These are phyloP conservation scores for Plenodomus lindquistii DNA, from an alignment of 2,329 filamentous ascomycete species.

Conservation along the genomic window DNA sequence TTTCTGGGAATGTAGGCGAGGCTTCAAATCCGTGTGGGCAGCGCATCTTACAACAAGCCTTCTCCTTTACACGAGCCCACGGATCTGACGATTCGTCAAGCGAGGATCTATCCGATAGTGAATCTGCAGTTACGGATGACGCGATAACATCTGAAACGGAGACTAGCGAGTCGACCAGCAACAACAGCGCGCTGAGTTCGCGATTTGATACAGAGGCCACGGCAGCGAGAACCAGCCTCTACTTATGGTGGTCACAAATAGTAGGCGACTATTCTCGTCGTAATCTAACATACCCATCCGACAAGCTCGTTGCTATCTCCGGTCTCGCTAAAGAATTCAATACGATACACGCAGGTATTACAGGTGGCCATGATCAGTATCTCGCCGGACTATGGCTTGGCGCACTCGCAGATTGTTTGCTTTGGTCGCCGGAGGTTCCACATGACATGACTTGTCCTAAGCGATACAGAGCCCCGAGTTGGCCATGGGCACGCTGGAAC, in stretches of 20 bases:
- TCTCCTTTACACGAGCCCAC: background rate
- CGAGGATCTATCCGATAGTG: background rate
- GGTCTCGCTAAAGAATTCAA: slow-evolving; percentile 6
- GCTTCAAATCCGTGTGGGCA: slow-evolving; percentile 1
- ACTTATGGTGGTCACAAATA: slow-evolving; percentile 3
- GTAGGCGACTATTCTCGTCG: slow-evolving; percentile 6
- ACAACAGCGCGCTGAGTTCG: background rate
- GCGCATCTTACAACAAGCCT: background rate
- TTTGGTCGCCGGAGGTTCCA: slow-evolving; percentile 2
- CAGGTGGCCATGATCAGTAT: background rate
- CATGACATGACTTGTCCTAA: background rate
- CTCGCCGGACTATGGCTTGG: slow-evolving; percentile 1
- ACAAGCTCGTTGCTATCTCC: slow-evolving; percentile 10
- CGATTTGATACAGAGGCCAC: background rate
- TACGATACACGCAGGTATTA: background rate
- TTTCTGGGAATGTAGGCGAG: slow-evolving; percentile 3
- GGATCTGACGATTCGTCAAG: background rate
- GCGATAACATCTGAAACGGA: too few relatives aligned
- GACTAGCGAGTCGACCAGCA: too few relatives aligned
- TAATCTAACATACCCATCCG: slow-evolving; percentile 3
- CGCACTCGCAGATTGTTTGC: background rate
- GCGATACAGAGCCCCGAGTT: background rate
- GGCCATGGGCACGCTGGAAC: slow-evolving; percentile 3
- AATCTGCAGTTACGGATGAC: too few relatives aligned
- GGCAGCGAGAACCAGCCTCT: background rate